These are phyloP conservation scores for Oryza nivara DNA, from an alignment of 176 grass and related monocot genomes.

Conservation along the genomic window DNA sequence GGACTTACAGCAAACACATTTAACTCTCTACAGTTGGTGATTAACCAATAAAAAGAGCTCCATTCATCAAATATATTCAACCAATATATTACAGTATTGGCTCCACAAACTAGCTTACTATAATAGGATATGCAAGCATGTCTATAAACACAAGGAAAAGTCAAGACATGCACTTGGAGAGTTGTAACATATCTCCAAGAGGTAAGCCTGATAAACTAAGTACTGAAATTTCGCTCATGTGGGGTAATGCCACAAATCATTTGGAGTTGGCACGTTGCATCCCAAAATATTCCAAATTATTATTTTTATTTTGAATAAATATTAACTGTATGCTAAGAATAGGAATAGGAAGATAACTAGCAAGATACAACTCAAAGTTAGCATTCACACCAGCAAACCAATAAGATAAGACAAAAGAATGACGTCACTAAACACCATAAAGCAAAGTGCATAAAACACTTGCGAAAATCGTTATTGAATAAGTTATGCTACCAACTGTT, in stretches of 20 bases:
- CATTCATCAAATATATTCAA: neutral
- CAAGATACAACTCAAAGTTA: conserved; percentile 17
- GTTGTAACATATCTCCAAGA: neutral
- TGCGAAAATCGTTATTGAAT: neutral
- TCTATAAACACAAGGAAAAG: neutral
- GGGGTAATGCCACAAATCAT: neutral
- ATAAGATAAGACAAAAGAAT: conserved; percentile 17
- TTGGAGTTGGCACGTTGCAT: neutral
- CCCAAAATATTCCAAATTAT: neutral
- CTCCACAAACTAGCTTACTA: neutral
- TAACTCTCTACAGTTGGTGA: neutral
- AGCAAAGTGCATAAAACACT: conserved; percentile 11
- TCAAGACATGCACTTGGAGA: neutral
- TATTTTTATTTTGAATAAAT: neutral
- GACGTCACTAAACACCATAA: conserved; percentile 5
- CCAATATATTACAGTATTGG: neutral
- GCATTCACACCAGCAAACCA: conserved; percentile 18
- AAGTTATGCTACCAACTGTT: conserved; percentile 16
- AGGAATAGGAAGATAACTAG: neutral
- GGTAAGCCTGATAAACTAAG: neutral
- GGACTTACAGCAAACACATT: neutral
- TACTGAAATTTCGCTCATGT: neutral
- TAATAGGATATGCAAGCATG: neutral
- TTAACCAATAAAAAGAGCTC: no score
- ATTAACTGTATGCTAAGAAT: neutral